Percentiles rank a stretch among this genome's conserved stretches.
phyloP scores from a whole-genome alignment of 73 alveolate species.

The Durusdinium trenchii region DNA sequence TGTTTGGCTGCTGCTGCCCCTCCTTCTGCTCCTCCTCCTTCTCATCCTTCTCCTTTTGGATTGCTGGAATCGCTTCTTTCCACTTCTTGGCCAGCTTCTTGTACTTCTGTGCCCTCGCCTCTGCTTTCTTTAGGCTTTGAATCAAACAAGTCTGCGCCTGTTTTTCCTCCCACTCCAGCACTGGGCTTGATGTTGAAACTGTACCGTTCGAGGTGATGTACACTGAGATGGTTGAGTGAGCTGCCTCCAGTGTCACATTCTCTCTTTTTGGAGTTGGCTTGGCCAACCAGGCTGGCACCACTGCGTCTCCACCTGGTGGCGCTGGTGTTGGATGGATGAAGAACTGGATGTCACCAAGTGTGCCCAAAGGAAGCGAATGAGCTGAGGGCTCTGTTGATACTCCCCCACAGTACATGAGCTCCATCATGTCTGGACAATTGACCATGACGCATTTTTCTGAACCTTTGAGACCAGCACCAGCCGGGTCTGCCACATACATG shows the following conservation, averaged over 20 bases:
- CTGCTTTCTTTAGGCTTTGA: not conserved
- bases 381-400: not conserved
- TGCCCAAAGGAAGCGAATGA: not conserved
- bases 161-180: not conserved
- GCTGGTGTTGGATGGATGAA: not conserved
- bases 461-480: not conserved
- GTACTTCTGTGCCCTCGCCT: not conserved
- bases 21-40: not conserved
- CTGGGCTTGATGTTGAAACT: not conserved
- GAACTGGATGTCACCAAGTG: not conserved
- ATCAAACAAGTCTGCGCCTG: not conserved
- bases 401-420: not conserved
- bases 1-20: not conserved
- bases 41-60: not conserved
- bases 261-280: slow-evolving; percentile 13
- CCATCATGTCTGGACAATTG: not conserved
- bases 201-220: not conserved
- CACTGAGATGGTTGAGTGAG: not conserved
- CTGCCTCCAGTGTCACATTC: not conserved
- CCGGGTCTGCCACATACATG: slow-evolving; percentile 23
- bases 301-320: not conserved
- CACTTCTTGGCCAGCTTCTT: not conserved
- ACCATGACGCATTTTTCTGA: not conserved
- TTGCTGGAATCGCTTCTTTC: not conserved
- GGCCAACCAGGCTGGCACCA: slow-evolving; percentile 33